phyloP scores from a whole-genome alignment of 371 early-diverging fungal species.

The Mucor sp. region DNA sequence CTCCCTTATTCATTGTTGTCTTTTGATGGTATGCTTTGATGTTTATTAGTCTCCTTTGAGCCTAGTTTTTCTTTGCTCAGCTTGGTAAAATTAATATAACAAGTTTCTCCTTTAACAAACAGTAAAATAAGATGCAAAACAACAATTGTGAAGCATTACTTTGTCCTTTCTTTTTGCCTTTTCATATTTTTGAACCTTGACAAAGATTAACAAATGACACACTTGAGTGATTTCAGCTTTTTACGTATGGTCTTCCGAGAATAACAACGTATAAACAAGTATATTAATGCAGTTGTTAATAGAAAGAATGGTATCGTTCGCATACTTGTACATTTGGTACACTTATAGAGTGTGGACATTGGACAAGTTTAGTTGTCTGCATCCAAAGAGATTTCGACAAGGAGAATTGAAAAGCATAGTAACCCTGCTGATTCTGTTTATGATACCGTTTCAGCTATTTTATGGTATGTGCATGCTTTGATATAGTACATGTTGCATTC shows the following conservation, averaged over 20 bases:
- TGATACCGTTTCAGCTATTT: slow-evolving; percentile 54
- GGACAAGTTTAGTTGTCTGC: slow-evolving; percentile 40
- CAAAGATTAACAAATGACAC: slow-evolving; percentile 33
- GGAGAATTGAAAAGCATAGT: slow-evolving; percentile 54
- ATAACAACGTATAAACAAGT: not conserved
- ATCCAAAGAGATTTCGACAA: slow-evolving; percentile 36
- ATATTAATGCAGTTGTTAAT: not conserved
- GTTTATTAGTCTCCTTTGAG: not conserved
- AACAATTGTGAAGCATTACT: not conserved
- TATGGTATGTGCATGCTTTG: slow-evolving; percentile 37
- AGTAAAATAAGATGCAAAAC: not conserved
- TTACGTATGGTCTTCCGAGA: slow-evolving; percentile 25
- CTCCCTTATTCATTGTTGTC: not conserved
- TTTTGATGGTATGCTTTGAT: not conserved
- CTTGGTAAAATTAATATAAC: not conserved
- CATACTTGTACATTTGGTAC: slow-evolving; percentile 41
- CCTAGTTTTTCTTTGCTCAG: not conserved
- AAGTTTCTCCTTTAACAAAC: slow-evolving; percentile 1
- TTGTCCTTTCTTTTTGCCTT: not conserved
- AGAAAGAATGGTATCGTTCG: slow-evolving; percentile 47
- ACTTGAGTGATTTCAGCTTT: slow-evolving; percentile 52
- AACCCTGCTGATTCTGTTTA: slow-evolving; percentile 43
- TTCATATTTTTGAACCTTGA: not conserved
- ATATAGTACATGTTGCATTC: not conserved
- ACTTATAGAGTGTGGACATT: slow-evolving; percentile 42